These are phyloP conservation scores for Lotmaria passim DNA, from an alignment of 208 protist genomes.

Conservation along the genomic window DNA sequence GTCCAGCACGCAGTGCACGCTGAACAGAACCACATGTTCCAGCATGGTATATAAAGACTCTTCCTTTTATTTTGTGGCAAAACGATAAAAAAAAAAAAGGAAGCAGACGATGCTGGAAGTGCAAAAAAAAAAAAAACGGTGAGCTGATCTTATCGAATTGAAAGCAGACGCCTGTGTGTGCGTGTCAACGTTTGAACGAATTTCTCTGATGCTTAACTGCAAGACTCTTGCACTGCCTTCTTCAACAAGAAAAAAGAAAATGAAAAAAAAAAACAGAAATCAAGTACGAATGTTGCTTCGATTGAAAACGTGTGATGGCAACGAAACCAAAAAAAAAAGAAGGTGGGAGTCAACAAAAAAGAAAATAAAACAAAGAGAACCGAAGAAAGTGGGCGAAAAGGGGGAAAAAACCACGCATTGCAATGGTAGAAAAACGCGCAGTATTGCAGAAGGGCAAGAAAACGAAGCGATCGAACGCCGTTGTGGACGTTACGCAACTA, in stretches of 20 bases:
- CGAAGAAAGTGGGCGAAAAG: not conserved
- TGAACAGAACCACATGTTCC: slow-evolving; percentile 26
- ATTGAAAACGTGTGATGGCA: too few species aligned
- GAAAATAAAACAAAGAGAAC: not conserved
- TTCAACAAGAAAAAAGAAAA: slow-evolving; percentile 6
- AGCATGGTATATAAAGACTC: slow-evolving; percentile 35
- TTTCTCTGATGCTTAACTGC: too few species aligned
- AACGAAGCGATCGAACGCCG: too few species aligned
- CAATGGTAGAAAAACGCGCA: not conserved
- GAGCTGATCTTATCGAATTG: too few species aligned
- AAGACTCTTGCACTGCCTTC: too few species aligned
- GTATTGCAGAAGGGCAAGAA: too few species aligned
- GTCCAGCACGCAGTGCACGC: slow-evolving; percentile 32
- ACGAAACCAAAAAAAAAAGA: slow-evolving; percentile 10
- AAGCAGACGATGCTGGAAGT: too few species aligned
- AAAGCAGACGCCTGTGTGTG: too few species aligned
- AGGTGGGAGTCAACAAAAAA: not conserved
- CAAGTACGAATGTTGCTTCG: too few species aligned
- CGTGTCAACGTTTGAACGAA: too few species aligned
- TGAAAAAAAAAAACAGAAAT: not conserved
- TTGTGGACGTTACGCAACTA: too few species aligned
- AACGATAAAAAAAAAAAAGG: not conserved
- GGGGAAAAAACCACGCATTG: too few species aligned
- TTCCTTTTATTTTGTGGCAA: not conserved
- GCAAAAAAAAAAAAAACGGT: slow-evolving; percentile 1